These are phyloP conservation scores for Penicillium cosmopolitanum DNA, from an alignment of 495 filamentous ascomycete genomes.

Conservation along the genomic window DNA sequence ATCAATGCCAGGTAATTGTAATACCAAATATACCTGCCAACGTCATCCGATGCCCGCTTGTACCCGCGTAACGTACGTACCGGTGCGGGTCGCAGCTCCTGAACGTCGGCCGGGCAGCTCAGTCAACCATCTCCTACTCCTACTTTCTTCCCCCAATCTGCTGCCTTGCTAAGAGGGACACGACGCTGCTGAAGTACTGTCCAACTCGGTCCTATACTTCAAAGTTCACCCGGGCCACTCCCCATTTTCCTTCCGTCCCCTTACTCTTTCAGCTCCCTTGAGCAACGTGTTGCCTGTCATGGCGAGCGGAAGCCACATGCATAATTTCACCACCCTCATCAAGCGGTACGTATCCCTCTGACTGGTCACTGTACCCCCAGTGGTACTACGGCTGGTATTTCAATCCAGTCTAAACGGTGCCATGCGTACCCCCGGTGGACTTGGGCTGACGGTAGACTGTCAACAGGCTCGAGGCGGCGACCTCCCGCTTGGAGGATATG, in stretches of 20 bases:
- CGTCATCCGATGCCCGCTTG: constrained; percentile 11
- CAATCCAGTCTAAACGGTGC: constrained; percentile 5
- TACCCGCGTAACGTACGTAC: constrained; percentile 18
- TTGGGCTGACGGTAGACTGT: constrained; percentile 30
- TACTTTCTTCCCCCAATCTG: constrained; percentile 11
- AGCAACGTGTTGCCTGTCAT: constrained; percentile 47
- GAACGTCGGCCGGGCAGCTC: constrained; percentile 23
- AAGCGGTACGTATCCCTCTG: constrained; percentile 72
- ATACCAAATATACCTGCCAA: constrained; percentile 25
- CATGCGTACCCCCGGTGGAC: neutral
- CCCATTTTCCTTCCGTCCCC: constrained; percentile 18
- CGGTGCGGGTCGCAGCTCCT: constrained; percentile 26
- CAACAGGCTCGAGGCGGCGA: constrained; percentile 92
- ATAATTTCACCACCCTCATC: constrained; percentile 96
- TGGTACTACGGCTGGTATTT: constrained; percentile 3
- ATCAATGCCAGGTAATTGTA: constrained; percentile 14
- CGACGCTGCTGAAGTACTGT: constrained; percentile 3
- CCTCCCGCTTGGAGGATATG: constrained; percentile 94
- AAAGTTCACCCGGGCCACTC: neutral
- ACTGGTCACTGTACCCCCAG: neutral
- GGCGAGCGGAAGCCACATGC: constrained; percentile 71
- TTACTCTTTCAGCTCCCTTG: constrained; percentile 24
- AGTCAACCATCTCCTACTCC: constrained; percentile 7
- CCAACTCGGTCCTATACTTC: neutral
- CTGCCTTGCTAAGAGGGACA: constrained; percentile 8